Evolutionary conservation across 2,329 filamentous ascomycete species (phyloP).

Genomic region (Parastagonospora nodorum): DNA sequence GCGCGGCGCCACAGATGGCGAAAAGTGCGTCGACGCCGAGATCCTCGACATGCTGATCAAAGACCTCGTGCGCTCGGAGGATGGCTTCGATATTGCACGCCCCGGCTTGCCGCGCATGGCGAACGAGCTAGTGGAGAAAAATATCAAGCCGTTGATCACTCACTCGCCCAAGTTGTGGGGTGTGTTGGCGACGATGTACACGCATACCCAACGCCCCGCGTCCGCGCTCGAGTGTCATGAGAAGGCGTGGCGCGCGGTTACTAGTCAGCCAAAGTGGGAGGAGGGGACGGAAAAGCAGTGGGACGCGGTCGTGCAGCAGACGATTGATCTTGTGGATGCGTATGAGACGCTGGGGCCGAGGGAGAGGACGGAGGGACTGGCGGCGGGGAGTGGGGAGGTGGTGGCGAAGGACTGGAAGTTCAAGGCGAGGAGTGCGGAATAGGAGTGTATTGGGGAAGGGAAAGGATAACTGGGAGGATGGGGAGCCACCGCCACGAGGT

Average conservation of each 20-base stretch:
- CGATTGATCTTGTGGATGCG: constrained; percentile 78
- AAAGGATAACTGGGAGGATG: constrained; percentile 82
- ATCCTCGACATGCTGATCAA: constrained; percentile 74
- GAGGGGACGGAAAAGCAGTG: constrained; percentile 68
- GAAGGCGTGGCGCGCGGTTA: constrained; percentile 82
- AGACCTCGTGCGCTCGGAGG: constrained; percentile 62
- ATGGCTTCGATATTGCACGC: constrained; percentile 47
- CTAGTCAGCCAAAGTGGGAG: constrained; percentile 60
- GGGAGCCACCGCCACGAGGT: constrained; percentile 55
- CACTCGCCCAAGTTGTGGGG: constrained; percentile 76
- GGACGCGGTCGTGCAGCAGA: constrained; percentile 75
- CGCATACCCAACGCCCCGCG: constrained; percentile 72
- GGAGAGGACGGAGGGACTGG: constrained; percentile 58
- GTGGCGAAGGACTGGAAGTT: constrained; percentile 84
- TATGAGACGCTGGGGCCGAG: constrained; percentile 73
- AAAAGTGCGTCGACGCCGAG: constrained; percentile 76
- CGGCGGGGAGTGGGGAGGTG: constrained; percentile 56
- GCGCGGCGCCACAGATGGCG: constrained; percentile 67
- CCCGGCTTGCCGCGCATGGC: constrained; percentile 65
- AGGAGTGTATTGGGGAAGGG: constrained; percentile 82
- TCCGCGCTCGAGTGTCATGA: constrained; percentile 83
- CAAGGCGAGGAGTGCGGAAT: constrained; percentile 81
- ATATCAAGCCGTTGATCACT: constrained; percentile 83
- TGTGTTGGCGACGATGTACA: constrained; percentile 71
- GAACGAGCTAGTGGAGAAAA: constrained; percentile 73